phyloP scores from a whole-genome alignment of 768 basidiomycete species.

The Amanita jacksonii region DNA sequence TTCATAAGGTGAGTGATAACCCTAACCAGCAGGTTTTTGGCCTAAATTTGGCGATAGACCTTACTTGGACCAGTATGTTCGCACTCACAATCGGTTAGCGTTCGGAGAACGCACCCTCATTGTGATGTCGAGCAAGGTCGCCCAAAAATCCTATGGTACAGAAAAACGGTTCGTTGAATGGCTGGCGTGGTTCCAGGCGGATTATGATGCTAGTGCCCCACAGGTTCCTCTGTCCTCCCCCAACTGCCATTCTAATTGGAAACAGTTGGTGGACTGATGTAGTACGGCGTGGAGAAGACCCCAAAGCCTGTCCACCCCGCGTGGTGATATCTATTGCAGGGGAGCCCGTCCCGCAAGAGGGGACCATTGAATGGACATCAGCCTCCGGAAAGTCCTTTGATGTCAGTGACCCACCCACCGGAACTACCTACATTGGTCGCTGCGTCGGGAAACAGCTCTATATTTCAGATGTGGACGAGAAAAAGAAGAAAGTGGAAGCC shows the following conservation, averaged over 20 bases:
- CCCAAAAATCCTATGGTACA: slow-evolving; percentile 94
- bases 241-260: slow-evolving; percentile 89
- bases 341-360: slow-evolving; percentile 78
- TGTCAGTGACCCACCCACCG: slow-evolving; percentile 64
- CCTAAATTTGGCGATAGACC: slow-evolving; percentile 39
- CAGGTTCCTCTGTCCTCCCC: slow-evolving; percentile 88
- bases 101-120: slow-evolving; percentile 92
- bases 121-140: slow-evolving; percentile 96
- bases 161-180: slow-evolving; percentile 69
- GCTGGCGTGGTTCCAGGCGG: neutral
- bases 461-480: slow-evolving; percentile 91
- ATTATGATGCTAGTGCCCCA: slow-evolving; percentile 8
- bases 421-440: slow-evolving; percentile 85
- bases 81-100: slow-evolving; percentile 75
- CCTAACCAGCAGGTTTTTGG: slow-evolving; percentile 11
- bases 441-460: slow-evolving; percentile 92
- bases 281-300: slow-evolving; percentile 61
- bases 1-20: slow-evolving; percentile 57
- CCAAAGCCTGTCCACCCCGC: slow-evolving; percentile 66
- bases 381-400: slow-evolving; percentile 81
- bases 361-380: slow-evolving; percentile 80
- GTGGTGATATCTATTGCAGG: slow-evolving; percentile 90
- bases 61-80: slow-evolving; percentile 78
- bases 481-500: slow-evolving; percentile 92
- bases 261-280: slow-evolving; percentile 92